Evolutionary conservation across 352 stramenopile species (phyloP), one percentile per base, ranked within the genome.

Genomic region (Plasmopara viticola): DNA sequence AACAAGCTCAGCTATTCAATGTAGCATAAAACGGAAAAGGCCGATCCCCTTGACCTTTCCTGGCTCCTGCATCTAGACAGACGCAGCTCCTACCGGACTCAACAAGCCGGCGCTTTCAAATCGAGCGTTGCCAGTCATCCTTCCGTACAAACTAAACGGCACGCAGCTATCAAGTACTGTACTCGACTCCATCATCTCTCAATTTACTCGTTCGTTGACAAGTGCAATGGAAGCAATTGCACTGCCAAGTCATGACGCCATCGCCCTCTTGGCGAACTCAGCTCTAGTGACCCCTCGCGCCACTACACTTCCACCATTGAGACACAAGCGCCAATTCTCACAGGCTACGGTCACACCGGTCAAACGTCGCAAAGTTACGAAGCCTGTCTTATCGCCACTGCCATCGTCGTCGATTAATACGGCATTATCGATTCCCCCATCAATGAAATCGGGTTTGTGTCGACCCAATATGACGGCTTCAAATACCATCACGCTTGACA

Each of bases 401-500:
- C 50, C 59, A n/a, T 53, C 56, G 2, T 52, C 56, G 6, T 56
- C 53, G 2, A 25, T 54, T 5, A 45, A 37, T 9, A 54, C 60
- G 18, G 44, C 44, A 40, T 18, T 29, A 4, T n/a, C 29, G 4
- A 51, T 38, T 17, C 58, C 49, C 9, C 51, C 67, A 17, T 61
- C 44, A 9, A 57, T 58, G 51, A 74, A 72, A 45, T 14, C 65
- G 6, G 37, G 59, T 18, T 29, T 50, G 14, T 56, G 68, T 4
- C 68, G 74, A 7, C 64, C 72, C 38, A 85, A 87, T 66, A 84
- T 86, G 74, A 81, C 79, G 42, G 74, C 76, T 29, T 90, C 79
- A 15, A 78, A 72, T 58, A 86, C 64, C 51, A 90, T 94, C 56
- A 94, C 81, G 44, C 70, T 91, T 30, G 76, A 85, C 50, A 88